Evolutionary conservation across 73 alveolate genomes (phyloP).

Genomic region (Tetrahymena thermophila): DNA sequence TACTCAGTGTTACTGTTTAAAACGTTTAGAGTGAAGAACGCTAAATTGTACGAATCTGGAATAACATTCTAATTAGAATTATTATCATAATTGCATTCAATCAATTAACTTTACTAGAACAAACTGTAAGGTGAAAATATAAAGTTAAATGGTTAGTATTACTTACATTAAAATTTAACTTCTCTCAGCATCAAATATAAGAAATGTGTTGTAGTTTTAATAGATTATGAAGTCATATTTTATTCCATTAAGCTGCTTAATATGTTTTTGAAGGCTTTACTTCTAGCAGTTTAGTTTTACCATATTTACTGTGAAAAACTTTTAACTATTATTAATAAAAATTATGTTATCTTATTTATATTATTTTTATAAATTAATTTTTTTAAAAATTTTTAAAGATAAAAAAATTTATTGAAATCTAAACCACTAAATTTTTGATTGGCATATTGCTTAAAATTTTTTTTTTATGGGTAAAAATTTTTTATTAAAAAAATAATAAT

Average conservation of each 20-base stretch:
- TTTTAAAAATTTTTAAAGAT: no score
- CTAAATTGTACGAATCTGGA: not conserved
- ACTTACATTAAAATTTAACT: not conserved
- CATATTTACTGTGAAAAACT: not conserved
- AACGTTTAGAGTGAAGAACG: not conserved
- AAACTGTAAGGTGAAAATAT: not conserved
- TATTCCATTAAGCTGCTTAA: not conserved
- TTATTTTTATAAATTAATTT: not conserved
- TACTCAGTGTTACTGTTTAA: not conserved
- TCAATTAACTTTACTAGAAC: not conserved
- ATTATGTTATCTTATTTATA: no score
- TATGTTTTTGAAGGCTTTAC: not conserved
- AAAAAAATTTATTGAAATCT: no score
- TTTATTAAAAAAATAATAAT: no score
- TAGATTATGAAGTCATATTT: not conserved
- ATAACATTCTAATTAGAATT: not conserved
- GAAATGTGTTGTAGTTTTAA: not conserved
- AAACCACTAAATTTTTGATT: no score
- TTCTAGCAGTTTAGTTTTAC: not conserved
- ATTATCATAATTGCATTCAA: not conserved
- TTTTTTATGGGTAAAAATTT: no score
- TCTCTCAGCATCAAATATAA: not conserved
- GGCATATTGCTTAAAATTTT: no score
- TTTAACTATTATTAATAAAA: not conserved
- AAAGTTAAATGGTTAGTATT: not conserved